phyloP scores from a whole-genome alignment of 202 grass and related monocot species.

The Schoenoplectus triqueter region DNA sequence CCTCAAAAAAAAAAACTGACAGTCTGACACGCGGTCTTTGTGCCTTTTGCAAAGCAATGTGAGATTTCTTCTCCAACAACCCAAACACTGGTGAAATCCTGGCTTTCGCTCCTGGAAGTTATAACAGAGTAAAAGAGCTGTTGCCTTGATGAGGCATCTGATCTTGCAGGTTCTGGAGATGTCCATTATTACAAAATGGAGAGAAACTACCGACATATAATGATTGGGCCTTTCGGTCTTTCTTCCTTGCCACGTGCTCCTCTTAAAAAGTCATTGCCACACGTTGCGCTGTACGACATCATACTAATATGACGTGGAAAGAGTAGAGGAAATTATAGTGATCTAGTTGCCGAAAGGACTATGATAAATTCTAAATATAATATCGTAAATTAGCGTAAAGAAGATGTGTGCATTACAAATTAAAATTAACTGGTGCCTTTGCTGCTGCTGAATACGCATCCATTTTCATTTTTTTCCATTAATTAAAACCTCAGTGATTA shows the following conservation, averaged over 20 bases:
- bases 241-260: background rate
- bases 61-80: background rate
- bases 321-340: background rate
- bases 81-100: background rate
- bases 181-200: background rate
- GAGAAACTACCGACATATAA: background rate
- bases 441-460: background rate
- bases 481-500: background rate
- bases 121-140: background rate
- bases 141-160: background rate
- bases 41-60: background rate
- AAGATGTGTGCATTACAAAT: too few species aligned
- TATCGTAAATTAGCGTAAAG: background rate
- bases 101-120: background rate
- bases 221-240: background rate
- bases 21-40: conserved; percentile 19
- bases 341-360: background rate
- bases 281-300: background rate
- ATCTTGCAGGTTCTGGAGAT: background rate
- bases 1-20: background rate
- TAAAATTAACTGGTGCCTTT: background rate
- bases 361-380: background rate
- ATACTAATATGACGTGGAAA: conserved; percentile 4
- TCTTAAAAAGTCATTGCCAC: background rate
- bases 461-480: background rate